phyloP scores from a whole-genome alignment of 306 rosid species.

The Medicago truncatula region MtrunA17r5.0-ANR NC_053042.1:40068501-40069000 shows the following conservation, averaged over 20 bases:
- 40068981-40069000: conserved; percentile 55
- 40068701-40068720: conserved; percentile 90
- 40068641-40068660: conserved; percentile 79
- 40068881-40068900: conserved; percentile 51
- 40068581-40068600: conserved; percentile 21
- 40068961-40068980: conserved; percentile 74
- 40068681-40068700: conserved; percentile 94
- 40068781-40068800: conserved; percentile 74
- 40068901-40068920: conserved; percentile 63
- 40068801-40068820: conserved; percentile 64
- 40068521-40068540: not conserved
- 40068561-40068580: not conserved
- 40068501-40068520: not conserved
- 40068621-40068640: conserved; percentile 78
- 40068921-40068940: conserved; percentile 71
- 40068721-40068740: conserved; percentile 87
- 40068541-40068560: not conserved
- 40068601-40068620: conserved; percentile 59
- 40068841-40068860: conserved; percentile 66
- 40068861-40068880: conserved; percentile 62
- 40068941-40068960: conserved; percentile 95
- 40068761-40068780: conserved; percentile 86
- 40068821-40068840: conserved; percentile 70
- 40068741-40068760: conserved; percentile 89
- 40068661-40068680: conserved; percentile 96